phyloP scores from a whole-genome alignment of 2,329 filamentous ascomycete species.

The Ophiostoma sp. region DNA sequence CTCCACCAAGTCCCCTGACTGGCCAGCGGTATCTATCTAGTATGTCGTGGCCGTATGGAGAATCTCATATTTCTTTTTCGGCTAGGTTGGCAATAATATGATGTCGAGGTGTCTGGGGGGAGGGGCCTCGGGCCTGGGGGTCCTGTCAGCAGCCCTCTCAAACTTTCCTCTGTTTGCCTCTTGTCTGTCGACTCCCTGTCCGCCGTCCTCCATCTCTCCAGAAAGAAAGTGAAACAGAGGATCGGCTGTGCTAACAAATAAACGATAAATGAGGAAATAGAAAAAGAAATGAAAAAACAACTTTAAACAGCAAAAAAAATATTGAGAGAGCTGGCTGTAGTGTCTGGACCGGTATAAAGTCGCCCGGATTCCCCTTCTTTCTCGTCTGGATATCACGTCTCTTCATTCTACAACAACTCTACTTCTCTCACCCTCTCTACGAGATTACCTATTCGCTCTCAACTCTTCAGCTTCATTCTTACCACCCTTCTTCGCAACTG shows the following conservation, averaged over 20 bases:
- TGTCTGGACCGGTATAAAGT: not conserved
- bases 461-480: not conserved
- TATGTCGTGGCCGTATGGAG: not conserved
- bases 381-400: no score
- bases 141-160: conserved; percentile 17
- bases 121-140: not conserved
- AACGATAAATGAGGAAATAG: not conserved
- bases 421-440: no score
- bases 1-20: conserved; percentile 13
- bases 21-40: conserved; percentile 15
- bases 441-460: not conserved
- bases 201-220: no score
- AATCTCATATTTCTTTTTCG: not conserved
- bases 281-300: not conserved
- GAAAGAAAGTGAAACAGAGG: not conserved
- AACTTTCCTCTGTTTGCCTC: not conserved
- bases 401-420: no score
- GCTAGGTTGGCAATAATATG: not conserved
- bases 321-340: not conserved
- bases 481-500: not conserved
- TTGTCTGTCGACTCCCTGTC: no score
- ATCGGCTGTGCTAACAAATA: not conserved
- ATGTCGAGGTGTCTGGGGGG: conserved; percentile 5
- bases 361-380: not conserved
- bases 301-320: not conserved